phyloP scores from a whole-genome alignment of 1,284 basidiomycete species.

The Rhodotorula sp. region DNA sequence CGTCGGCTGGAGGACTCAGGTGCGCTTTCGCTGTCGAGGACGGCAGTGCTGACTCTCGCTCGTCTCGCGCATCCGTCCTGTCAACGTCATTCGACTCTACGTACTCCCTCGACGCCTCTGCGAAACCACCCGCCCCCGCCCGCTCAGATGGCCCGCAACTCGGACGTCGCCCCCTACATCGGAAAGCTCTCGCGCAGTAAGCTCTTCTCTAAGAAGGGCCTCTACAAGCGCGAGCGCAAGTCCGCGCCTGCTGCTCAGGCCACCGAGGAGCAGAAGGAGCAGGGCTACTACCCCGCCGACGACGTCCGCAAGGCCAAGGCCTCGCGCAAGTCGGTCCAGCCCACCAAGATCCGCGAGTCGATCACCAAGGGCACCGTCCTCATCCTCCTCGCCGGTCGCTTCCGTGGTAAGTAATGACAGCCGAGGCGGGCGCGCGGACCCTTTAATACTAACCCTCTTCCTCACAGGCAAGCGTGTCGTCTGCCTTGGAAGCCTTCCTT shows the following conservation, averaged over 20 bases:
- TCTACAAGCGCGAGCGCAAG: constrained; percentile 54
- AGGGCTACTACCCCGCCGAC: constrained; percentile 82
- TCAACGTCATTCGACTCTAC: too few species aligned
- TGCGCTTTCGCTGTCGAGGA: too few species aligned
- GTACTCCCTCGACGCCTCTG: too few species aligned
- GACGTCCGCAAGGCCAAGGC: constrained; percentile 86
- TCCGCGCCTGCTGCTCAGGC: constrained; percentile 65
- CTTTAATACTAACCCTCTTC: not conserved
- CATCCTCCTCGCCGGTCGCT: constrained; percentile 96
- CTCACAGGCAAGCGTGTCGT: constrained; percentile 77
- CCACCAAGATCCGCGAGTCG: constrained; percentile 73
- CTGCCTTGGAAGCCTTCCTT: constrained; percentile 93
- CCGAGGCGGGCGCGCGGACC: not conserved
- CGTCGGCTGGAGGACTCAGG: too few species aligned
- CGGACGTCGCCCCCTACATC: constrained; percentile 77
- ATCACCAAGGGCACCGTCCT: constrained; percentile 95
- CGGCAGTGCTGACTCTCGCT: too few species aligned
- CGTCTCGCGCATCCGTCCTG: too few species aligned
- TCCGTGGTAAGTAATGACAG: constrained; percentile 65
- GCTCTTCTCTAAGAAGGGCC: constrained; percentile 73
- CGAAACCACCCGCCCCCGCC: not conserved
- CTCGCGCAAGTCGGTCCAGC: constrained; percentile 77
- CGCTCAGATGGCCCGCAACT: constrained; percentile 80
- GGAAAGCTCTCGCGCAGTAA: constrained; percentile 79
- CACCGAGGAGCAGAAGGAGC: constrained; percentile 66